Conservation (phyloP, 805 yeast species). For the Clavispora carvajalis region DNA sequence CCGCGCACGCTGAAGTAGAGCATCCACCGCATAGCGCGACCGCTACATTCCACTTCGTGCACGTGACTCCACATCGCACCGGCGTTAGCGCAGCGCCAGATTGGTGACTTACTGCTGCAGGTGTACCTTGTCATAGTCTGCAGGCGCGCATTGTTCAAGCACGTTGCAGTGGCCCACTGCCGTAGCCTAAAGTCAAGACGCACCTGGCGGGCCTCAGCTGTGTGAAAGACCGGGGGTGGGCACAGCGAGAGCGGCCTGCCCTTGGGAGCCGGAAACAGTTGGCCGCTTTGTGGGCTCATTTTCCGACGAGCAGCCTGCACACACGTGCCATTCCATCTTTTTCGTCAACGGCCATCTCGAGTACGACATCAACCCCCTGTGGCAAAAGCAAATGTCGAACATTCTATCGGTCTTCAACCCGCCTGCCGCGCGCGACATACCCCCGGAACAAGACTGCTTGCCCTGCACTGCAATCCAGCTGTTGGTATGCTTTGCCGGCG, state of each 20-base stretch:
- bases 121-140: background rate
- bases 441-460: constrained; percentile 48
- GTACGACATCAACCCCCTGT: background rate
- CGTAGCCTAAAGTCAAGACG: too few species aligned
- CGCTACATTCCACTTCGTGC: too few species aligned
- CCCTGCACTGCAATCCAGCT: constrained; percentile 69
- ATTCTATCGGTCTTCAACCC: constrained; percentile 50
- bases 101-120: background rate
- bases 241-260: too few species aligned
- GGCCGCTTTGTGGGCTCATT: background rate
- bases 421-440: constrained; percentile 38
- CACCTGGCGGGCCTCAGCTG: too few species aligned
- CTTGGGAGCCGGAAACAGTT: too few species aligned
- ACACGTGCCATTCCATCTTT: background rate
- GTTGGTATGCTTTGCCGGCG: constrained; percentile 52
- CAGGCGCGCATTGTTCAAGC: background rate
- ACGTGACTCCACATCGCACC: too few species aligned
- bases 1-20: too few species aligned
- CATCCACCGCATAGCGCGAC: too few species aligned
- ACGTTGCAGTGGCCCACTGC: background rate
- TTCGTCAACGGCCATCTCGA: background rate
- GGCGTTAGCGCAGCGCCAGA: too few species aligned
- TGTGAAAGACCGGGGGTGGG: too few species aligned
- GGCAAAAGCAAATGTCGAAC: constrained; percentile 30
- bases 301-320: background rate